Conservation (phyloP, 2,329 filamentous ascomycete species). For the Exophiala dermatitidis region DNA sequence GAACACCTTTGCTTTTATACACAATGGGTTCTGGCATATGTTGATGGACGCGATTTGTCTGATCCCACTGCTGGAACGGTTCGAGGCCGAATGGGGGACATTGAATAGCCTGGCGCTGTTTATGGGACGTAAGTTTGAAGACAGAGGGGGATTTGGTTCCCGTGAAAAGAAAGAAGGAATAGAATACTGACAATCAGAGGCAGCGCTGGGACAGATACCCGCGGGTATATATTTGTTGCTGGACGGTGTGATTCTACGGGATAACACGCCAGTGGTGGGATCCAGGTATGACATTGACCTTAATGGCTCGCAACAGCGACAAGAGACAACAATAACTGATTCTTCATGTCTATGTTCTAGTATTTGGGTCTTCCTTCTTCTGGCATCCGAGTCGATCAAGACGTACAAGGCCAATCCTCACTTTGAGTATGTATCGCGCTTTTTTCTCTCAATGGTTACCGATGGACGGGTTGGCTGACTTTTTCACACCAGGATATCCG, state of each 20-base stretch:
- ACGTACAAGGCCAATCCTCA: constrained; percentile 75
- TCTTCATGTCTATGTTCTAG: constrained; percentile 41
- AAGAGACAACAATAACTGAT: neutral
- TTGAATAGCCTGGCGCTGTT: constrained; percentile 81
- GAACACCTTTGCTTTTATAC: constrained; percentile 86
- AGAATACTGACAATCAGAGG: constrained; percentile 1
- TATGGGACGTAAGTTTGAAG: constrained; percentile 66
- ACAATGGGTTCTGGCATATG: constrained; percentile 72
- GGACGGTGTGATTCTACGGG: constrained; percentile 63
- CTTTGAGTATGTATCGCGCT: constrained; percentile 47
- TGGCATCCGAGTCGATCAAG: constrained; percentile 78
- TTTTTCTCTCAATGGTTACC: neutral
- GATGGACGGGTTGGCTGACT: neutral
- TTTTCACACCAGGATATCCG: constrained; percentile 43
- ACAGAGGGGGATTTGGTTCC: neutral
- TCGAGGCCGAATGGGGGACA: constrained; percentile 88
- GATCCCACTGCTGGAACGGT: constrained; percentile 83
- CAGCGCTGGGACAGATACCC: constrained; percentile 73
- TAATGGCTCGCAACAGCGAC: neutral
- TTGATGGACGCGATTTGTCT: constrained; percentile 72
- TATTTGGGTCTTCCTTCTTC: constrained; percentile 84
- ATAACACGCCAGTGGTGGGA: constrained; percentile 70
- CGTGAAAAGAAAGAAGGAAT: neutral
- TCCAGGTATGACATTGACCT: constrained; percentile 56
- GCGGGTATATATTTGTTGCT: constrained; percentile 72